phyloP scores from a whole-genome alignment of 768 basidiomycete species.

The Daedaleopsis nitida region DNA sequence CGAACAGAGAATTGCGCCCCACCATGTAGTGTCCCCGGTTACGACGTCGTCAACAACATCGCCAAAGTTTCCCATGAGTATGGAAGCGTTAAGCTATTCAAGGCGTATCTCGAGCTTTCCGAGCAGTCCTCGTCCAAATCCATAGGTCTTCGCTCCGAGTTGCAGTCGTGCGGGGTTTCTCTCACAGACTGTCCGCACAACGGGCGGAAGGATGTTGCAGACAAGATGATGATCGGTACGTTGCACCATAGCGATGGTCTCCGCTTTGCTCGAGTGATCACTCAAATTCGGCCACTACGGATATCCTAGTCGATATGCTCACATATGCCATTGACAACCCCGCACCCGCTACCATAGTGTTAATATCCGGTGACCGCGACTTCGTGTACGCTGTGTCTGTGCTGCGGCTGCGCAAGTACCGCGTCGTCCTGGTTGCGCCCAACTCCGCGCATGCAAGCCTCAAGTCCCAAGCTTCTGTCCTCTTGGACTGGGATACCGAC shows the following conservation, averaged over 20 bases:
- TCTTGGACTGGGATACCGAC: slow-evolving; percentile 54
- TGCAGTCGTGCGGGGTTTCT: slow-evolving; percentile 54
- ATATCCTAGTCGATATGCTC: slow-evolving; percentile 61
- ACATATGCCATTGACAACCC: slow-evolving; percentile 63
- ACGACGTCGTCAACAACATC: slow-evolving; percentile 48
- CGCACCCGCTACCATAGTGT: slow-evolving; percentile 53
- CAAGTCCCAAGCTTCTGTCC: slow-evolving; percentile 54
- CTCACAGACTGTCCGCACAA: slow-evolving; percentile 35
- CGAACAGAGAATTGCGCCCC: slow-evolving; percentile 41
- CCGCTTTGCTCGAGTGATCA: slow-evolving; percentile 23
- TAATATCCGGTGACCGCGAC: slow-evolving; percentile 72
- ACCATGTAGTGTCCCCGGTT: slow-evolving; percentile 42
- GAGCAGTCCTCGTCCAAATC: slow-evolving; percentile 41
- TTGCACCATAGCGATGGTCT: slow-evolving; percentile 11
- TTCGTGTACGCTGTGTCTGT: slow-evolving; percentile 59
- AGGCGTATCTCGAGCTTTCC: slow-evolving; percentile 56
- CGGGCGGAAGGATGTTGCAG: slow-evolving; percentile 39
- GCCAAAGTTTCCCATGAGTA: slow-evolving; percentile 47
- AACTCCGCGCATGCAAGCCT: slow-evolving; percentile 44
- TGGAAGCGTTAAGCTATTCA: slow-evolving; percentile 53
- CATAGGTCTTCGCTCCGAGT: slow-evolving; percentile 39
- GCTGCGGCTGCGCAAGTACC: slow-evolving; percentile 24
- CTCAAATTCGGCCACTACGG: background rate
- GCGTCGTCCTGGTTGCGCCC: slow-evolving; percentile 35
- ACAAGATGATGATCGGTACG: slow-evolving; percentile 55